Base-by-base conservation (phyloP, 1,139 yeast species). In the Yamadazyma spencermartinsiae region DNA sequence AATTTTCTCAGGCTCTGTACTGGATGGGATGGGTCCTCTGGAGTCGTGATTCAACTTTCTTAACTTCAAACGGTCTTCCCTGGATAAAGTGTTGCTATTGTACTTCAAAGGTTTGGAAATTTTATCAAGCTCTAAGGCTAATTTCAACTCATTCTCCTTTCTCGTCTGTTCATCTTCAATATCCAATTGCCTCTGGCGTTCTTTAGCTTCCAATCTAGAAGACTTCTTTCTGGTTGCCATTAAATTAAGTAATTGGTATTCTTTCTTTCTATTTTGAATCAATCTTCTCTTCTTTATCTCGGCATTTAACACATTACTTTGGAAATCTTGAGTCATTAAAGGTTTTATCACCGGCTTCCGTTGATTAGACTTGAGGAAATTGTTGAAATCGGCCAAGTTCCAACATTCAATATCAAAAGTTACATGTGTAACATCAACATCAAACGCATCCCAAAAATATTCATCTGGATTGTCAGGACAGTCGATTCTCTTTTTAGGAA, bases 211-310 rank as follows among this genome's bases (percentile, higher is more conserved):
- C 28, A 74, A 53, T 52, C 80, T 60, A 6, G 76, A 67, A 4
- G 78, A 72, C 43, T 76, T 62, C 49, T 74, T 74, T 44, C 79
- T 58, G 11, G 79, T 70, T 10, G 75, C 74, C 45, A 76, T 62
- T 37, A 76, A 56, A 32, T 68, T 71, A 21, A 67, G 64, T 58
- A 76, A 56, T 49, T 73, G 79, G 34, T 66, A 63, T 44, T 75
- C 82, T 48, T 68, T 74, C 45, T 63, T 61, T 49, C 76, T 64
- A 44, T 66, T 67, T 26, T 65, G 54, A 28, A 76, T 56, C 38
- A 61, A 60, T 48, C 62, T 68, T 44, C 80, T 62, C 46, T 72
- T 73, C 39, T 58, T 65, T 7, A 61, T 44, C n/a, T 46, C 53
- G 7, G 46, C 42, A 14, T 43, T 37, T 7, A 55, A 36, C 20